Conservation (phyloP, 75 land plant species). For the Larix kaempferi region DNA sequence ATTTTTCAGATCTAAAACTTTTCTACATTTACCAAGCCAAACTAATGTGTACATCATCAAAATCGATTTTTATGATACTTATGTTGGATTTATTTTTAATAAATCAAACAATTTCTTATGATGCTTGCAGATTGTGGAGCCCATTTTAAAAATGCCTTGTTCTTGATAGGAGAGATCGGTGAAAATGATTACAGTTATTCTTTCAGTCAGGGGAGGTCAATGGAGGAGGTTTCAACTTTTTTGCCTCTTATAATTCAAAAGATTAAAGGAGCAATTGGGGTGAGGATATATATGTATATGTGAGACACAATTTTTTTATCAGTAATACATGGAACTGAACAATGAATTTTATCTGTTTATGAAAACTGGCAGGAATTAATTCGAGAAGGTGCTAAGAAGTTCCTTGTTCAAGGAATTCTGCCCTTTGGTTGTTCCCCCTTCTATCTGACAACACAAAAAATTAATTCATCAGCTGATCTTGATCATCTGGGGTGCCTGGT, state of each 20-base stretch:
- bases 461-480: neutral
- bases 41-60: no score
- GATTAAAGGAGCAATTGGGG: no score
- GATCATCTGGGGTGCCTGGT: conserved; percentile 2
- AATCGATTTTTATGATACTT: no score
- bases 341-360: no score
- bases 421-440: neutral
- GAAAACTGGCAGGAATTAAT: neutral
- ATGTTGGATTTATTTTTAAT: no score
- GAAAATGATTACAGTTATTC: conserved; percentile 29
- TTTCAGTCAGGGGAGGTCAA: conserved; percentile 17
- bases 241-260: no score
- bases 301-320: no score
- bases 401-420: neutral
- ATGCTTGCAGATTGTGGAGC: conserved; percentile 17
- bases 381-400: neutral
- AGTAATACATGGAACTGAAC: no score
- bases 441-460: neutral
- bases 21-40: no score
- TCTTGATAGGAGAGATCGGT: conserved; percentile 39
- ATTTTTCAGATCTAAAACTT: no score
- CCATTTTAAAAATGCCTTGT: conserved; percentile 16
- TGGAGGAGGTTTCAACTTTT: conserved; percentile 13
- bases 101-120: no score
- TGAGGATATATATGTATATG: no score